Evolutionary conservation across 176 grass and related monocot species (phyloP), one percentile per base, ranked within the genome.

Genomic region (Paspalum notatum): DNA sequence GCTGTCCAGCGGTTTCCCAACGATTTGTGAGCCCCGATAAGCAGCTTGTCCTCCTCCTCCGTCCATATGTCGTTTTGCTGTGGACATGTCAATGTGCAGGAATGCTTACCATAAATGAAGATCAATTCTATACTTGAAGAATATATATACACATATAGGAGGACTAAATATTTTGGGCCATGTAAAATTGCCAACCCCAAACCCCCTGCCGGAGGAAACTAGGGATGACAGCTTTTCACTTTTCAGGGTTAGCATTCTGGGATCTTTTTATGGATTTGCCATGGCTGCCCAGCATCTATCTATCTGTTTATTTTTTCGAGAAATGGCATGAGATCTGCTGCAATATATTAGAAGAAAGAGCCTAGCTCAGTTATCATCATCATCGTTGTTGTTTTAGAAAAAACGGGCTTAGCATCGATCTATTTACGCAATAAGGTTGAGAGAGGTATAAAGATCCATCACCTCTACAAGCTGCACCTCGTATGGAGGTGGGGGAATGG

Each of bases 31-130:
- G 90, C 88, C 43, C 72, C 54, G 4, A 91, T 89, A 10, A 98
- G 67, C 25, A 63, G 8, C 45, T 7, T 83, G 55, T 98, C 95
- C 8, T 94, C 92, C 5, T 90, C 92, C 77, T 84, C 84, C 0
- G 80, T 91, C 92, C 90, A 98, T 1, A 70, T 47, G 48, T 89
- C 88, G 38, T 92, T 98, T 79, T 93, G 86, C 46, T 69, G 81
- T 52, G 44, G 44, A 79, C 48, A 66, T 38, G 24, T 46, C 67
- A 82, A 53, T 38, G 3, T 1, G 18, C n/a, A 50, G 12, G 20
- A 70, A 90, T 60, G 15, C 25, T 66, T 58, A 32, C 66, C 59
- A 75, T 4, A 17, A 37, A 0, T 9, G 5, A 12, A 52, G 41
- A 85, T 38, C 26, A 48, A 48, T 63, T 51, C 0, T 71, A 7